Conservation (phyloP, 2,329 filamentous ascomycete species). For the Fusarium subtropicale region DNA sequence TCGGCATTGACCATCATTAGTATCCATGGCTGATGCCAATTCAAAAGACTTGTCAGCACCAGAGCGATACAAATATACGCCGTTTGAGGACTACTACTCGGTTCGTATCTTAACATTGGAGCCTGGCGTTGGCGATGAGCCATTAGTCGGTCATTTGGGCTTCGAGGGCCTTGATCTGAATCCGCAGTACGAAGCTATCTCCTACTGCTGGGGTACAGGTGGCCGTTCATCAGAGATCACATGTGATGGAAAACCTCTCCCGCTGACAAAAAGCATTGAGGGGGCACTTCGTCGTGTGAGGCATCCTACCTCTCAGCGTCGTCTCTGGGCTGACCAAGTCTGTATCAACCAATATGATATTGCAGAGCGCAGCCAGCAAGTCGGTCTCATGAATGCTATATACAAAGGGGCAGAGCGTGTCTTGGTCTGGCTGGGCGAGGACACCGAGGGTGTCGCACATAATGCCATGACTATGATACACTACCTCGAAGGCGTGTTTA, state of each 20-base stretch:
- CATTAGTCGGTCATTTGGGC: constrained; percentile 46
- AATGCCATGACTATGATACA: constrained; percentile 48
- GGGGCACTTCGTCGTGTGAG: constrained; percentile 50
- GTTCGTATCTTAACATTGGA: constrained; percentile 52
- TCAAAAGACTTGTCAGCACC: background rate
- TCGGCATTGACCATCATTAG: background rate
- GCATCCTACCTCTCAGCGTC: constrained; percentile 38
- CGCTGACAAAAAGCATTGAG: constrained; percentile 49
- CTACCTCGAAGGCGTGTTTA: constrained; percentile 47
- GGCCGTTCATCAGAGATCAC: constrained; percentile 40
- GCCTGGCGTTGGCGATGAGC: constrained; percentile 46
- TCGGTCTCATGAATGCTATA: constrained; percentile 54
- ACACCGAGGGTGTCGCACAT: constrained; percentile 45
- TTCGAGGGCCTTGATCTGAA: constrained; percentile 41
- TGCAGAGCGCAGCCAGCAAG: constrained; percentile 52
- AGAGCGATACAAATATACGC: constrained; percentile 39
- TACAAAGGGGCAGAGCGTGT: constrained; percentile 51
- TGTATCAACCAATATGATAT: constrained; percentile 56
- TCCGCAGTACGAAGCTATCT: constrained; percentile 51
- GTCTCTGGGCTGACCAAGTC: constrained; percentile 56
- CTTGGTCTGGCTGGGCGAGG: constrained; percentile 53
- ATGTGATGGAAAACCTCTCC: constrained; percentile 42
- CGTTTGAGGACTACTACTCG: constrained; percentile 35
- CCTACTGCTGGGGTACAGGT: constrained; percentile 53
- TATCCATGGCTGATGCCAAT: constrained; percentile 34